A percentile compares a stretch with the other conserved stretches of the same genome.
Evolutionary conservation across 2,329 filamentous ascomycete genomes (phyloP).

Genomic region (Botrytis squamosa): DNA sequence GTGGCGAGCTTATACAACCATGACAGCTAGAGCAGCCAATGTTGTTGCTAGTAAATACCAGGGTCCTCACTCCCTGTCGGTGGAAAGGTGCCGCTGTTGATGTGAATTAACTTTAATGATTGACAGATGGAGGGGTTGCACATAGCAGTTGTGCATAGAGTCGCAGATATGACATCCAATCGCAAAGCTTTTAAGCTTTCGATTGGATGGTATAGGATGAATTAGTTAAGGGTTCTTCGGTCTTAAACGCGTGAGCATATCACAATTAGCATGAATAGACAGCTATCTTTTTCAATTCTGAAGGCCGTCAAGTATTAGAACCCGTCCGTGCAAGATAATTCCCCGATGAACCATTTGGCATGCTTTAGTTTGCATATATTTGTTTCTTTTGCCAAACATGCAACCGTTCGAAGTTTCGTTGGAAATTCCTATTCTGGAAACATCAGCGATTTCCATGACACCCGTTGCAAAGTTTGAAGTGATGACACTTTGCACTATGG

Average conservation of each 20-base stretch:
- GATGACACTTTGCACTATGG: slow-evolving; percentile 21
- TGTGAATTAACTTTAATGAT: not conserved
- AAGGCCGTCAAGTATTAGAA: not conserved
- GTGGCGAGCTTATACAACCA: slow-evolving; percentile 7
- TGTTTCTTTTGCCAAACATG: slow-evolving; percentile 8
- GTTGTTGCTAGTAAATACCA: not conserved
- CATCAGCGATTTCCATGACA: slow-evolving; percentile 20
- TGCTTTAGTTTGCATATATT: not conserved
- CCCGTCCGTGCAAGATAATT: not conserved
- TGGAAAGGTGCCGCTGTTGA: not conserved
- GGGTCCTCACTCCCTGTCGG: not conserved
- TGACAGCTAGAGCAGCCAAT: not conserved
- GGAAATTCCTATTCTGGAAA: slow-evolving; percentile 14
- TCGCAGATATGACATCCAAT: slow-evolving; percentile 9
- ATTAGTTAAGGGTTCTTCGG: not conserved
- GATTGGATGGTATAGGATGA: not conserved
- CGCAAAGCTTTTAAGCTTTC: not conserved
- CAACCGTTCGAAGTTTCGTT: slow-evolving; percentile 15
- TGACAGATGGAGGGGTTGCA: slow-evolving; percentile 4
- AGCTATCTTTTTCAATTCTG: not conserved
- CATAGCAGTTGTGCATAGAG: not conserved
- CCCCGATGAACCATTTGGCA: slow-evolving; percentile 9
- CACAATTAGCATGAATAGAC: not conserved
- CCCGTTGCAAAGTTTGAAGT: slow-evolving; percentile 18
- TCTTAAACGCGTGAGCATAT: not conserved